phyloP scores from a whole-genome alignment of 83 land plant genomes.

The Picea abies region DNA sequence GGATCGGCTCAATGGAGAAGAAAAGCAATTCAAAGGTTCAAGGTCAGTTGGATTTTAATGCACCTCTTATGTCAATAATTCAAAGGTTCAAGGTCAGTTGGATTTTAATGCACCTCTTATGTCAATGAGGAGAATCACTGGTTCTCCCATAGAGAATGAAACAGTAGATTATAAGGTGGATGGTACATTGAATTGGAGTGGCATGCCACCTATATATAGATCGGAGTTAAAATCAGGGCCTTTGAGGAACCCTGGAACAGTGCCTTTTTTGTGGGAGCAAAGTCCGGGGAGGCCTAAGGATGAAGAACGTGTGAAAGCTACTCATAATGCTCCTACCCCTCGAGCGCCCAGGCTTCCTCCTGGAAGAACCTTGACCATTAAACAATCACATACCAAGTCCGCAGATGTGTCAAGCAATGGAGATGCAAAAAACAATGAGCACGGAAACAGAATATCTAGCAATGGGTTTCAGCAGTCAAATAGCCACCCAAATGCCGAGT shows the following conservation, averaged over 20 bases:
- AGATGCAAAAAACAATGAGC: not conserved
- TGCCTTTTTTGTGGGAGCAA: slow-evolving; percentile 70
- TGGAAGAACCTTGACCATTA: slow-evolving; percentile 16
- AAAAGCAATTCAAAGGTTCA: not conserved
- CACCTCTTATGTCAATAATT: slow-evolving; percentile 54
- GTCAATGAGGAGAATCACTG: slow-evolving; percentile 38
- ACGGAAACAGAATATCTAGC: not conserved
- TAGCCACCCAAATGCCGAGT: not conserved
- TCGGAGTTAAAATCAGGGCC: slow-evolving; percentile 35
- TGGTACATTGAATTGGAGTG: not conserved
- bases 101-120: slow-evolving; percentile 60
- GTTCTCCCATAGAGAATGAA: not conserved
- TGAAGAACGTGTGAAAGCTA: slow-evolving; percentile 1
- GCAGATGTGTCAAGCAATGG: not conserved
- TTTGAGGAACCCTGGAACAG: slow-evolving; percentile 41
- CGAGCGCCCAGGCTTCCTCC: slow-evolving; percentile 48
- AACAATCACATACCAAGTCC: not conserved
- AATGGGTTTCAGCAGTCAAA: not conserved
- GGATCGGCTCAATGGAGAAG: not conserved
- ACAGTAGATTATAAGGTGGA: not conserved
- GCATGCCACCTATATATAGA: slow-evolving; percentile 8
- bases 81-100: slow-evolving; percentile 21
- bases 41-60: slow-evolving; percentile 46
- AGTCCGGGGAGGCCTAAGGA: slow-evolving; percentile 51
- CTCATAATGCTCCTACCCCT: slow-evolving; percentile 19